Percentiles rank a stretch among this genome's conserved stretches.
Conservation (phyloP, 441 rosid genomes). For the Adansonia gregorii region DNA sequence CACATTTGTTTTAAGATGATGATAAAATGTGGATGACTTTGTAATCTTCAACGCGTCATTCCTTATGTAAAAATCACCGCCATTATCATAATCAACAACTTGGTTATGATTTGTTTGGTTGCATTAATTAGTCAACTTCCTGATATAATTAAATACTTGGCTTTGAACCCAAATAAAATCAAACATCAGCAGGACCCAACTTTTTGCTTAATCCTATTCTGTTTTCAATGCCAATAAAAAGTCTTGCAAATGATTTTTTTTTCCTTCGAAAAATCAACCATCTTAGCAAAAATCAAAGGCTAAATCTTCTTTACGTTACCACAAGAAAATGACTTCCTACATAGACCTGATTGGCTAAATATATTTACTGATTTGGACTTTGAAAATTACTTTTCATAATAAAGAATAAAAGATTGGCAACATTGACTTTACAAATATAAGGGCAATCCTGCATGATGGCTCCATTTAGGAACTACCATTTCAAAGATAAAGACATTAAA, state of each 20-base stretch:
- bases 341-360: not conserved
- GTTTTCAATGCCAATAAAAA: not conserved
- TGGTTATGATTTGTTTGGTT: not conserved
- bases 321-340: not conserved
- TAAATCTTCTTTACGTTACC: no score
- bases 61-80: conserved; percentile 4
- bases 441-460: not conserved
- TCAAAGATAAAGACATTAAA: not conserved
- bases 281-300: not conserved
- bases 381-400: not conserved
- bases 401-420: not conserved
- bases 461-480: not conserved
- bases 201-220: not conserved
- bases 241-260: not conserved
- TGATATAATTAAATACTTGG: not conserved
- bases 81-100: not conserved
- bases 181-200: not conserved
- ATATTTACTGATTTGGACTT: conserved; percentile 6
- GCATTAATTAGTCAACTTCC: not conserved
- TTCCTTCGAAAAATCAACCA: not conserved
- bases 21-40: not conserved
- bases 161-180: not conserved
- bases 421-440: not conserved
- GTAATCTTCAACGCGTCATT: not conserved
- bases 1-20: not conserved